These are phyloP conservation scores for Diospyros kaki DNA, from an alignment of 148 eudicot genomes.

Conservation along the genomic window DNA sequence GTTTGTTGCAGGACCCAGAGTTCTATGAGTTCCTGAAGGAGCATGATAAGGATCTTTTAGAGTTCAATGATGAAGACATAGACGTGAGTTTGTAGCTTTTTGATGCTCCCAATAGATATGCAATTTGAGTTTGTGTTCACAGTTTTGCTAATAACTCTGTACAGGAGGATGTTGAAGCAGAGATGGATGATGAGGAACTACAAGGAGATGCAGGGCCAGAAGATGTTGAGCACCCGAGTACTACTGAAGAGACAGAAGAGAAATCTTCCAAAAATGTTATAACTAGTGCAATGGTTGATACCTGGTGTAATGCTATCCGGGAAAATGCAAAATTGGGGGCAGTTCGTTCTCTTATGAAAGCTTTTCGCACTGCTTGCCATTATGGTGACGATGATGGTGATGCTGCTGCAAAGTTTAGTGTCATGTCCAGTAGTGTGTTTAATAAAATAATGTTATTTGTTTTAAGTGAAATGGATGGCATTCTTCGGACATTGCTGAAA, in stretches of 20 bases:
- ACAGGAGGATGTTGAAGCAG: constrained; percentile 43
- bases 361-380: constrained; percentile 87
- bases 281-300: constrained; percentile 85
- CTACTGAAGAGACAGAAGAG: constrained; percentile 35
- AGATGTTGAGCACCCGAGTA: constrained; percentile 10
- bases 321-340: constrained; percentile 58
- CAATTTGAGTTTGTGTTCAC: not conserved
- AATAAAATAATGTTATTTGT: constrained; percentile 81
- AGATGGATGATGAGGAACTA: constrained; percentile 35
- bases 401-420: constrained; percentile 49
- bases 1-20: constrained; percentile 76
- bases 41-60: constrained; percentile 76
- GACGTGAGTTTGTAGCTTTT: constrained; percentile 55
- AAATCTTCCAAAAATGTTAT: constrained; percentile 39
- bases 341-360: constrained; percentile 72
- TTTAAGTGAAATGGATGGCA: constrained; percentile 79
- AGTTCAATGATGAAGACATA: constrained; percentile 70
- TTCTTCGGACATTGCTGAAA: constrained; percentile 63
- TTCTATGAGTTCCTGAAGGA: constrained; percentile 76
- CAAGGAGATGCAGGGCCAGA: constrained; percentile 29
- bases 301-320: constrained; percentile 67
- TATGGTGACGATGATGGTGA: constrained; percentile 80
- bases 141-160: not conserved
- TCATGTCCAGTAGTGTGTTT: constrained; percentile 87
- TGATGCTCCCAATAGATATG: constrained; percentile 10